Percentiles rank a stretch among this genome's conserved stretches.
These are phyloP conservation scores for Sporobolus alterniflorus DNA, from an alignment of 202 grass and related monocot species.

Conservation along the genomic window DNA sequence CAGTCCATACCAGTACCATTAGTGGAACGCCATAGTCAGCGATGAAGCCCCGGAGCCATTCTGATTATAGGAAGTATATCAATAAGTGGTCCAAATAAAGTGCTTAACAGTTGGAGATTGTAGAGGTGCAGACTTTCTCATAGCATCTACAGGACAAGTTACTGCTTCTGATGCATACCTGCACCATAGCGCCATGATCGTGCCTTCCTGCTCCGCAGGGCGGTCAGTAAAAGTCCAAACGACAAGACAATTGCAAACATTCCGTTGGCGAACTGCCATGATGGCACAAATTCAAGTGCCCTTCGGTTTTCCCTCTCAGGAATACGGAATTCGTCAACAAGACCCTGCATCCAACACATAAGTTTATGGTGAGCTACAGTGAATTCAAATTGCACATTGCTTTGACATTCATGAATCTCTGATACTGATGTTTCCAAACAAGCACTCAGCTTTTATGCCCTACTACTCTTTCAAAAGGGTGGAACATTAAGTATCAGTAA, in stretches of 20 bases:
- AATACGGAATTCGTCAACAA: conserved; percentile 83
- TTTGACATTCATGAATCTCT: conserved; percentile 10
- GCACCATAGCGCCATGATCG: conserved; percentile 96
- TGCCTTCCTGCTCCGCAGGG: conserved; percentile 91
- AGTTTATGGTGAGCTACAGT: conserved; percentile 24
- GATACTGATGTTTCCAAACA: not conserved
- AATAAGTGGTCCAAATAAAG: not conserved
- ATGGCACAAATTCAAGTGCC: conserved; percentile 53
- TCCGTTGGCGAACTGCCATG: conserved; percentile 95
- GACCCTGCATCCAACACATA: conserved; percentile 59
- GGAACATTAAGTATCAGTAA: conserved; percentile 10
- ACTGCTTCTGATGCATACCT: conserved; percentile 47
- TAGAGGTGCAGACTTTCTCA: not conserved
- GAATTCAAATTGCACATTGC: conserved; percentile 9
- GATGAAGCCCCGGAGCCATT: conserved; percentile 87
- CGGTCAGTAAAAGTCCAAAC: conserved; percentile 94
- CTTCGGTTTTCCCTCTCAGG: conserved; percentile 78
- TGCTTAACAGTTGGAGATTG: not conserved
- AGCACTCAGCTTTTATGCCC: not conserved
- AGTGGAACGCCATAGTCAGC: conserved; percentile 97
- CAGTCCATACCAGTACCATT: conserved; percentile 97
- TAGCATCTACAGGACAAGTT: conserved; percentile 6
- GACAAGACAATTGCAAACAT: conserved; percentile 94
- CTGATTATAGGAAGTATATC: conserved; percentile 42
- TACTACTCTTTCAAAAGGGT: not conserved